Percentiles rank a stretch among this genome's conserved stretches.
phyloP scores from a whole-genome alignment of 73 alveolate genomes.

The Strombidium stylifer region DNA sequence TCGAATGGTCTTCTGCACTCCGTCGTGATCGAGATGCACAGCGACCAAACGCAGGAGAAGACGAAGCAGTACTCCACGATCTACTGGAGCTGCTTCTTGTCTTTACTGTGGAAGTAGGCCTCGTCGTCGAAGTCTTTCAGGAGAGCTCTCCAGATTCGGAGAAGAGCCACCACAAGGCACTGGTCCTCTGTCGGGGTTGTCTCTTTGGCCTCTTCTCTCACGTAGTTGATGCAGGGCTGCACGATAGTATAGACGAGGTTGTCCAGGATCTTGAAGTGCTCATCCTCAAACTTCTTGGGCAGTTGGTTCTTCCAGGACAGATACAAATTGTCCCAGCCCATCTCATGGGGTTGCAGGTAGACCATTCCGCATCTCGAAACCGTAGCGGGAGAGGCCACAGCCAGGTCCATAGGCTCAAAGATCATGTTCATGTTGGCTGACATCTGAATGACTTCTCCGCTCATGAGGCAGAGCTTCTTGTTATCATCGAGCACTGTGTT shows the following conservation, averaged over 20 bases:
- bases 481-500: constrained; percentile 97
- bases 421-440: constrained; percentile 95
- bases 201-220: constrained; percentile 61
- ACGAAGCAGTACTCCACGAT: constrained; percentile 89
- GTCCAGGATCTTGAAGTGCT: constrained; percentile 73
- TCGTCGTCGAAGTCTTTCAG: constrained; percentile 81
- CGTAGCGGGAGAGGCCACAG: constrained; percentile 99
- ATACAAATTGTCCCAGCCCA: constrained; percentile 93
- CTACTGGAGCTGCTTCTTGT: constrained; percentile 67
- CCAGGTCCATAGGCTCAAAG: constrained; percentile 99
- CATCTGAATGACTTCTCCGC: constrained; percentile 97
- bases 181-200: constrained; percentile 83
- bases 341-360: constrained; percentile 90
- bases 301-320: constrained; percentile 89
- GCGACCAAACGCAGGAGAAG: constrained; percentile 95
- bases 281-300: constrained; percentile 75
- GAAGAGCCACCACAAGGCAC: constrained; percentile 57
- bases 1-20: constrained; percentile 92
- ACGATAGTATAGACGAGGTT: constrained; percentile 77
- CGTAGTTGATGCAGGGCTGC: constrained; percentile 76
- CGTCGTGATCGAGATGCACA: constrained; percentile 95
- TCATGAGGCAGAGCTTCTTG: constrained; percentile 96
- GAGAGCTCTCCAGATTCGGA: constrained; percentile 70
- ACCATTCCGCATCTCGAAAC: constrained; percentile 99
- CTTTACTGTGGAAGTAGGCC: constrained; percentile 30